Conservation (phyloP, 1,139 yeast species). For the Candida sanyaensis region DNA sequence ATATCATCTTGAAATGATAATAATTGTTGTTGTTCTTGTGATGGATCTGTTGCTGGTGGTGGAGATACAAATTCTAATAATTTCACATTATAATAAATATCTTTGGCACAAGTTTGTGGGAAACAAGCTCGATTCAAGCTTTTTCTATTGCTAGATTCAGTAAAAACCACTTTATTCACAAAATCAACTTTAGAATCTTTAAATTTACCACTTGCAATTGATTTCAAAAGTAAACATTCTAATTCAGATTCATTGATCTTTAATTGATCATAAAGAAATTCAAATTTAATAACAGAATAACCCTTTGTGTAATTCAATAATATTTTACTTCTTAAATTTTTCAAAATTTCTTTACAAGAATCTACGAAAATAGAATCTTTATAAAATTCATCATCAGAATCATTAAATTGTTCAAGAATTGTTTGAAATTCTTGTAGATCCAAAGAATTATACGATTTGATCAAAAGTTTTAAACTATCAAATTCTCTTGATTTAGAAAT, state of each 20-base stretch:
- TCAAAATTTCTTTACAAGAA: constrained; percentile 28
- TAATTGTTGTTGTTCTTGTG: too few relatives aligned
- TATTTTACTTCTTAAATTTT: constrained; percentile 34
- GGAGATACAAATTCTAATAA: constrained; percentile 21
- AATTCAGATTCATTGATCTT: constrained; percentile 29
- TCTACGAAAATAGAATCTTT: constrained; percentile 32
- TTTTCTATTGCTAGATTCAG: constrained; percentile 8
- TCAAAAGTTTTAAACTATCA: constrained; percentile 27
- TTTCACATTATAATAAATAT: constrained; percentile 28
- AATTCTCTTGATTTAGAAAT: constrained; percentile 41
- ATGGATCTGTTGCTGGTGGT: not conserved
- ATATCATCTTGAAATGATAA: constrained; percentile 7
- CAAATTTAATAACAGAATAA: constrained; percentile 29
- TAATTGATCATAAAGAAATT: constrained; percentile 24
- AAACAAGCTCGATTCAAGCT: constrained; percentile 1
- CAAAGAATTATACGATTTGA: constrained; percentile 33
- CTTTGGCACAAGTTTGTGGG: constrained; percentile 21
- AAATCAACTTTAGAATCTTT: constrained; percentile 48
- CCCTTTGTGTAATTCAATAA: constrained; percentile 31
- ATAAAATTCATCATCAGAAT: constrained; percentile 21
- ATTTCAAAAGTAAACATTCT: constrained; percentile 35
- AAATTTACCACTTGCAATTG: constrained; percentile 49
- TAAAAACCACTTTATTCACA: constrained; percentile 28
- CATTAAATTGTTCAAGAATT: constrained; percentile 14
- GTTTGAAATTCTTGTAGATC: constrained; percentile 24